Base-by-base conservation (phyloP, 2,329 filamentous ascomycete genomes). In the Lasiodiplodia gonubiensis region DNA sequence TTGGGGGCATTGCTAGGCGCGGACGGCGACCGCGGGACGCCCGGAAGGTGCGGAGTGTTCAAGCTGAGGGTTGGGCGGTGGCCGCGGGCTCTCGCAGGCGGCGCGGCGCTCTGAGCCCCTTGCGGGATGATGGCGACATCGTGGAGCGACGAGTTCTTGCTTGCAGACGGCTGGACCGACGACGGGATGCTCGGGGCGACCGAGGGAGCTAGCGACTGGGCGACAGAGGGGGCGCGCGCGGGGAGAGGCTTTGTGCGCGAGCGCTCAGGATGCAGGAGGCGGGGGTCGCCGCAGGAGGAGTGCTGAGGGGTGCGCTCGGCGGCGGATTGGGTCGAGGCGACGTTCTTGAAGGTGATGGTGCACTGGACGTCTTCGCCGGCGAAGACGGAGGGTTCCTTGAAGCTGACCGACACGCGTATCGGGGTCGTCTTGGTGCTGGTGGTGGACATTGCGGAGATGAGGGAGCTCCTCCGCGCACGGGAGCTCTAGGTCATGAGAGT, bases 351-450 rank as follows among this genome's bases (percentile, higher is more conserved):
- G 61, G 92, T 97, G 79, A 99, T 97, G 72, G 90, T 93, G 81
- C 95, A 98, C 82, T 94, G 92, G 76, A 98, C 88, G 76, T 97
- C 91, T 84, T 99, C 95, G 80, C 95, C 95, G 67, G 95, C 92
- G 81, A 98, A 99, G 74, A 99, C 92, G 70, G 92, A 94, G 79
- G 94, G 90, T 77, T 97, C 92, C 79, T 93, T 91, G 92, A 94
- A 99, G 82, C 90, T 90, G 79, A 99, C 92, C 79, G 94, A 97
- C 80, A 97, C 94, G 79, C 94, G 92, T 78, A 99, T 93, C 83
- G 96, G 94, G 72, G 76, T 78, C 69, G 75, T 74, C 74, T 76
- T 80, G 60, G 66, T 66, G 57, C 25, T 63, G 51, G 66, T 33
- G 66, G 33, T 54, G 57, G 57, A 54, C 57, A 67, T 67, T 63